Conservation (phyloP, 2,329 filamentous ascomycete species). For the Metarhizium robertsii region DNA sequence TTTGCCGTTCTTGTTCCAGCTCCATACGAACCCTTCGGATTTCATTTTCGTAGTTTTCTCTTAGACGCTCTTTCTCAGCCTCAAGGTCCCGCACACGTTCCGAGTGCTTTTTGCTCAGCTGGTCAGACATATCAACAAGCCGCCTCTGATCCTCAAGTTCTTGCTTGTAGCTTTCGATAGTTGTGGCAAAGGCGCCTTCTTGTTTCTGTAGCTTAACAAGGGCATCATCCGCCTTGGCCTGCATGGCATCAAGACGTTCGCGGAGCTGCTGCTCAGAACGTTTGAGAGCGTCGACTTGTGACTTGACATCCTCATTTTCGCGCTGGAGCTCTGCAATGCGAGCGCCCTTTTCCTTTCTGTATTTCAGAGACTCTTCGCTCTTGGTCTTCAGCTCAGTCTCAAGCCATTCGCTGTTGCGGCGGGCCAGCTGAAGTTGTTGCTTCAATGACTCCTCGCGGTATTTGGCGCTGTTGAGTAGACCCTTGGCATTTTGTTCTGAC, state of each 20-base stretch:
- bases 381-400: constrained; percentile 89
- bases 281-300: constrained; percentile 66
- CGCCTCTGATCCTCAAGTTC: constrained; percentile 76
- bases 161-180: constrained; percentile 78
- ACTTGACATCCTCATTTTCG: constrained; percentile 74
- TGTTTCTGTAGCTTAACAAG: constrained; percentile 75
- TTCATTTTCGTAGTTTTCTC: constrained; percentile 56
- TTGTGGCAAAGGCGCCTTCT: constrained; percentile 70
- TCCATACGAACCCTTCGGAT: constrained; percentile 46
- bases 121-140: constrained; percentile 72
- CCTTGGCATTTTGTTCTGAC: constrained; percentile 71
- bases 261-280: constrained; percentile 74
- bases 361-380: constrained; percentile 75
- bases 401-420: constrained; percentile 88
- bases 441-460: constrained; percentile 85
- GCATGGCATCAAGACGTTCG: constrained; percentile 71
- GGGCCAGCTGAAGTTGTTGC: constrained; percentile 82
- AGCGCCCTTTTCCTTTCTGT: constrained; percentile 88
- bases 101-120: constrained; percentile 64
- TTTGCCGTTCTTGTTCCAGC: constrained; percentile 44
- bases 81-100: constrained; percentile 63
- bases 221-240: constrained; percentile 78
- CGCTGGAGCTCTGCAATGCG: constrained; percentile 83
- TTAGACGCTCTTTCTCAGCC: constrained; percentile 46
- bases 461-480: constrained; percentile 69